phyloP scores from a whole-genome alignment of 2,329 filamentous ascomycete species.

The Arthrobotrys sphaeroides region DNA sequence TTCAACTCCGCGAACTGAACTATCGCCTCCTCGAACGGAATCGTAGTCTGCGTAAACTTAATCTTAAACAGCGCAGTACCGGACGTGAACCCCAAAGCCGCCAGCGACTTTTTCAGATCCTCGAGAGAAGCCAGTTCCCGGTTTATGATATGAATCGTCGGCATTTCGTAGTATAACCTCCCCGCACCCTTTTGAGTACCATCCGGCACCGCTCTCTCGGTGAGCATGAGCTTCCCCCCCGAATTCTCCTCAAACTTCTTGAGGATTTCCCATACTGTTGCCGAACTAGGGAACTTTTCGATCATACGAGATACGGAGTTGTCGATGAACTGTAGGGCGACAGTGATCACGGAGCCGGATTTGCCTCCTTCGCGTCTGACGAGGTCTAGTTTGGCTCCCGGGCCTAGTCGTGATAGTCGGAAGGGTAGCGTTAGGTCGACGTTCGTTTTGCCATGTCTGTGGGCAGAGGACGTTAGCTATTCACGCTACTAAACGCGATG shows the following conservation, averaged over 20 bases:
- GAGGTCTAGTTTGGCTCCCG: constrained; percentile 91
- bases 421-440: constrained; percentile 87
- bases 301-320: constrained; percentile 74
- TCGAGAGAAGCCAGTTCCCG: constrained; percentile 78
- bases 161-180: constrained; percentile 86
- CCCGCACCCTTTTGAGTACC: constrained; percentile 71
- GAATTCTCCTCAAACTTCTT: constrained; percentile 86
- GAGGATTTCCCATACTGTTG: constrained; percentile 86
- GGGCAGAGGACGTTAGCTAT: not conserved
- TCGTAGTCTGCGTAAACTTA: constrained; percentile 77
- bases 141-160: constrained; percentile 83
- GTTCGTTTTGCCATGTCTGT: constrained; percentile 80
- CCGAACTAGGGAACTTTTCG: constrained; percentile 87
- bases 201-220: constrained; percentile 76
- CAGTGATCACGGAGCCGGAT: constrained; percentile 85
- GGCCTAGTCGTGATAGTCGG: constrained; percentile 80
- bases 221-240: constrained; percentile 73
- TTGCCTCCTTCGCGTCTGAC: constrained; percentile 69
- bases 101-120: constrained; percentile 88
- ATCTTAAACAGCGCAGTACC: constrained; percentile 83
- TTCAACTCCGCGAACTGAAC: constrained; percentile 80
- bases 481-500: too few relatives aligned
- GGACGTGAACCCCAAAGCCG: constrained; percentile 84
- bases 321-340: constrained; percentile 76
- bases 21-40: constrained; percentile 86